Conservation (phyloP, 2,329 filamentous ascomycete genomes). For the Emmonsiellopsis sp. region DNA sequence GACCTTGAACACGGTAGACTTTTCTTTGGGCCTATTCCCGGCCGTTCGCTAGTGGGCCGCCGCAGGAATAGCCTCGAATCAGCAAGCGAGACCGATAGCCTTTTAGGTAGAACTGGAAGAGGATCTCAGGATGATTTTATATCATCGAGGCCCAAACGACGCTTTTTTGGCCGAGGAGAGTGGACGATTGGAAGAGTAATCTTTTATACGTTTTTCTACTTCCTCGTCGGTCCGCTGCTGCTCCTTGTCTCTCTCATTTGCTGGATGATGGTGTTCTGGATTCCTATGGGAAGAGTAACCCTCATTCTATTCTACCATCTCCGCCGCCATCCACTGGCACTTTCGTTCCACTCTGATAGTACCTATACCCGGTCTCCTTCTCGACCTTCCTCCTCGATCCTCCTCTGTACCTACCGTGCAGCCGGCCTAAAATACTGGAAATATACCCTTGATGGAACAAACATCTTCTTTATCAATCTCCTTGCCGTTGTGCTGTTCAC, state of each 20-base stretch:
- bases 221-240: slow-evolving; percentile 75
- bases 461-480: slow-evolving; percentile 97
- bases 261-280: slow-evolving; percentile 96
- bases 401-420: slow-evolving; percentile 93
- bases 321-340: slow-evolving; percentile 78
- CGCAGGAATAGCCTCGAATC: slow-evolving; percentile 86
- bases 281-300: slow-evolving; percentile 96
- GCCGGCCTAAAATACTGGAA: slow-evolving; percentile 97
- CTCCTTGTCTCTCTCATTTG: slow-evolving; percentile 80
- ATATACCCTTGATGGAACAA: slow-evolving; percentile 95
- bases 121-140: slow-evolving; percentile 35
- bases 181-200: slow-evolving; percentile 93
- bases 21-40: slow-evolving; percentile 79
- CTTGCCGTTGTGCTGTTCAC: slow-evolving; percentile 89
- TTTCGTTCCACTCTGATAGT: slow-evolving; percentile 86
- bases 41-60: slow-evolving; percentile 73
- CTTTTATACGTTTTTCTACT: slow-evolving; percentile 95
- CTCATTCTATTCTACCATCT: slow-evolving; percentile 84
- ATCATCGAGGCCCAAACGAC: slow-evolving; percentile 56
- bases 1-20: slow-evolving; percentile 91
- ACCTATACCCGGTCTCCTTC: slow-evolving; percentile 62
- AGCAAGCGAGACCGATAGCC: slow-evolving; percentile 76
- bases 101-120: slow-evolving; percentile 62
- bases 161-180: slow-evolving; percentile 87
- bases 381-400: slow-evolving; percentile 70